Conservation (phyloP, 2,329 filamentous ascomycete species). For the Zasmidium citrigriseum region DNA sequence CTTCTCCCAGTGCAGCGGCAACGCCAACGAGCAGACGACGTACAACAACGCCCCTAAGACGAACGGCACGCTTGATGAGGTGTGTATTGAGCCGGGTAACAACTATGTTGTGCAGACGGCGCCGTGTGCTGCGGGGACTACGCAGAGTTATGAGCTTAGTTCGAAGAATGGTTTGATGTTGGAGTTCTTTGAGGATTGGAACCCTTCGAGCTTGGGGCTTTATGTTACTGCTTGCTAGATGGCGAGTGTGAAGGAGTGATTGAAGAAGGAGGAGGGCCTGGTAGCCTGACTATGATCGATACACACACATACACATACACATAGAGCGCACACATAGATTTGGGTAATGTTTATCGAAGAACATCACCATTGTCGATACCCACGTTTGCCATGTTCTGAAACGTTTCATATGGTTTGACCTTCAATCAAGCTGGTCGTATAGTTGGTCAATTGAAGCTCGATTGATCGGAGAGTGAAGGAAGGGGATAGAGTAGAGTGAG, state of each 20-base stretch:
- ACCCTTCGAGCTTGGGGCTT: conserved; percentile 12
- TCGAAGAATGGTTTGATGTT: conserved; percentile 21
- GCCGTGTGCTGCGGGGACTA: conserved; percentile 30
- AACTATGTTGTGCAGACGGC: conserved; percentile 29
- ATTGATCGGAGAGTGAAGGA: too few relatives aligned
- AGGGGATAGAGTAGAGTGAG: too few relatives aligned
- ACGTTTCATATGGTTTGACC: too few relatives aligned
- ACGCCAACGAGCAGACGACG: conserved; percentile 50
- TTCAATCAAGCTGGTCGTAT: too few relatives aligned
- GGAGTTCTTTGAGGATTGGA: conserved; percentile 28
- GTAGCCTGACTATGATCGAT: neutral
- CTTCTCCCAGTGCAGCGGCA: conserved; percentile 42
- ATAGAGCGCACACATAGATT: neutral
- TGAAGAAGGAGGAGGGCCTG: neutral
- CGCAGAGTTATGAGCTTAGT: conserved; percentile 24
- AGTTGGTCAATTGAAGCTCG: too few relatives aligned
- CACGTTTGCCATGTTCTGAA: neutral
- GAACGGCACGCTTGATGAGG: conserved; percentile 12
- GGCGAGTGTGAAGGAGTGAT: neutral
- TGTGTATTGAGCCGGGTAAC: conserved; percentile 27
- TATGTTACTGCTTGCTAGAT: conserved; percentile 11
- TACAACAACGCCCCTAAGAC: conserved; percentile 22
- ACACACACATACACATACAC: neutral
- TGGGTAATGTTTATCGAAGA: neutral
- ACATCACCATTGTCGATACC: neutral